phyloP scores from a whole-genome alignment of 2,329 filamentous ascomycete genomes.

The Talaromyces sp. region DNA sequence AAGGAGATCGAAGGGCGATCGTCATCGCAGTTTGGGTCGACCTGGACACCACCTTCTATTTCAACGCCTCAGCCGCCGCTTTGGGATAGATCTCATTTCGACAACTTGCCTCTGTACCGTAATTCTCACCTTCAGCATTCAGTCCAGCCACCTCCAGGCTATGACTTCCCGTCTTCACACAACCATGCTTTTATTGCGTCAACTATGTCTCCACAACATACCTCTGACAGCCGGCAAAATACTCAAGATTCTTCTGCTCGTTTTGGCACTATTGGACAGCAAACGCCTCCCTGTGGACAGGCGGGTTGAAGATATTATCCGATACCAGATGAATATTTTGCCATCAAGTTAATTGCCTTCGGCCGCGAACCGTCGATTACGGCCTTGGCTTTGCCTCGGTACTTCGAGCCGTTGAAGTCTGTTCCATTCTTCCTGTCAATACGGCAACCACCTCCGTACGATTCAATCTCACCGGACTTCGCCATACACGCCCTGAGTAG shows the following conservation, averaged over 20 bases:
- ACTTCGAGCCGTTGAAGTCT: background rate
- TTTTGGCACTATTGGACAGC: conserved; percentile 45
- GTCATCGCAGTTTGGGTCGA: conserved; percentile 8
- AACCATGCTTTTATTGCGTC: conserved; percentile 38
- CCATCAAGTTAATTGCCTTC: background rate
- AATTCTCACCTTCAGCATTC: conserved; percentile 12
- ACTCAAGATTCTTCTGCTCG: conserved; percentile 33
- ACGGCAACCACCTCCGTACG: too few species aligned
- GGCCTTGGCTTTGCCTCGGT: background rate
- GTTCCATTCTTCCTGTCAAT: background rate
- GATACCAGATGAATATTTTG: background rate
- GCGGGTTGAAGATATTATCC: conserved; percentile 40
- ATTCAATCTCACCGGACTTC: background rate
- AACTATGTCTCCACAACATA: conserved; percentile 27
- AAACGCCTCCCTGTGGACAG: conserved; percentile 51
- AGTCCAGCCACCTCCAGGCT: conserved; percentile 27
- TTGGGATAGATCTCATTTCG: background rate
- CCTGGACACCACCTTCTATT: conserved; percentile 7
- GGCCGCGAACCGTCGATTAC: background rate
- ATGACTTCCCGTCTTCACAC: conserved; percentile 35
- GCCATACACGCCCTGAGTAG: background rate
- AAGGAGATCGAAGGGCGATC: conserved; percentile 12
- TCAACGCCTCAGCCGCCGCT: conserved; percentile 2
- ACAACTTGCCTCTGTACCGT: conserved; percentile 22
- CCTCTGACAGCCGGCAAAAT: conserved; percentile 25